These are phyloP conservation scores for Croton setiger DNA, from an alignment of 441 rosid species.

Conservation along the genomic window DNA sequence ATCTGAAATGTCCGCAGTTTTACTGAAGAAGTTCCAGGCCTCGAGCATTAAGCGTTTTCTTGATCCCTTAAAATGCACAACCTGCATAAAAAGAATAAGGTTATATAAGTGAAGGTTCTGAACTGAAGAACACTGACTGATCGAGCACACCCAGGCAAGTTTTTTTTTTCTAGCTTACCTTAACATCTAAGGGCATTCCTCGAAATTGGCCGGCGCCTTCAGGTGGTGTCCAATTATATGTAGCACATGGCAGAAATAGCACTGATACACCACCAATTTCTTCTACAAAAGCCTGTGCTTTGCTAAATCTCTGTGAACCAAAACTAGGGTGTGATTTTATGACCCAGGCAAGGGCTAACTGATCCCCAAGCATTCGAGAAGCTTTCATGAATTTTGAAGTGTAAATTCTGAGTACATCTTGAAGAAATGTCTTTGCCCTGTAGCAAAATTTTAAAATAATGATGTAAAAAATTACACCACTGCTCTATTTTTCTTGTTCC, in stretches of 20 bases:
- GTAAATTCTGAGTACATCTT: conserved; percentile 65
- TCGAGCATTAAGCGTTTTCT: conserved; percentile 96
- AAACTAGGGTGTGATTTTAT: conserved; percentile 59
- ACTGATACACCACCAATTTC: conserved; percentile 57
- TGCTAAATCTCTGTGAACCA: conserved; percentile 60
- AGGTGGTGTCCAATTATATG: conserved; percentile 97
- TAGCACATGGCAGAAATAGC: conserved; percentile 73
- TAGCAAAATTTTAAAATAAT: conserved; percentile 12
- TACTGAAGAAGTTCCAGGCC: conserved; percentile 73
- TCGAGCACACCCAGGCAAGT: neutral
- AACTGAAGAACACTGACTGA: neutral
- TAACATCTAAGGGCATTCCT: conserved; percentile 95
- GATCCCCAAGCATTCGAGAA: conserved; percentile 96
- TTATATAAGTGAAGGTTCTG: neutral
- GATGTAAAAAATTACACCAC: too few relatives aligned
- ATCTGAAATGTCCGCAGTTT: conserved; percentile 52
- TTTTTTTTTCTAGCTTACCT: conserved; percentile 41
- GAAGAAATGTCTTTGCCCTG: conserved; percentile 76
- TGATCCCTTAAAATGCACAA: conserved; percentile 94
- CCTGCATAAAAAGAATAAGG: conserved; percentile 36
- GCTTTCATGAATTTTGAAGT: conserved; percentile 68
- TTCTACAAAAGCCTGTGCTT: conserved; percentile 57
- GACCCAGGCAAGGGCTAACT: conserved; percentile 77
- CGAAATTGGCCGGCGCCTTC: conserved; percentile 99
- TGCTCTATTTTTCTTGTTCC: too few relatives aligned